These are phyloP conservation scores for Solanum lycopersicoides DNA, from an alignment of 257 asterid genomes.

Conservation along the genomic window DNA sequence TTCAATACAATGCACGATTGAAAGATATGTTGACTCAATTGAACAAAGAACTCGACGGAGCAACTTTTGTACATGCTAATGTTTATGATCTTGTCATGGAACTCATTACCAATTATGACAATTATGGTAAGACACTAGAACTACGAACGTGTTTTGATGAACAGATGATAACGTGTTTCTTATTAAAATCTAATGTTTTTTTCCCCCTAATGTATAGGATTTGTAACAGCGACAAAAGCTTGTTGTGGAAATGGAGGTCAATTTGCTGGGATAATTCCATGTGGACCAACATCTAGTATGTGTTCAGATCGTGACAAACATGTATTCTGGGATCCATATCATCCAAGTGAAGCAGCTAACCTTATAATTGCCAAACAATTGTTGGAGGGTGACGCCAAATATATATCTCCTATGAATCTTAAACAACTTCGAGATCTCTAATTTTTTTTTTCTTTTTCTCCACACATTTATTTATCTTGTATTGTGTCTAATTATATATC, in stretches of 20 bases:
- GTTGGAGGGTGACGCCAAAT: constrained; percentile 54
- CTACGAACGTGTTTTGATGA: neutral
- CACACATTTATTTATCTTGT: neutral
- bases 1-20: constrained; percentile 57
- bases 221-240: constrained; percentile 49
- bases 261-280: constrained; percentile 73
- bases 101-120: constrained; percentile 56
- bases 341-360: constrained; percentile 90
- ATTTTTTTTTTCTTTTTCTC: neutral
- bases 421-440: constrained; percentile 63
- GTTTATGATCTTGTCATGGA: constrained; percentile 91
- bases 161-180: neutral
- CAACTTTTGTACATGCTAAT: constrained; percentile 71
- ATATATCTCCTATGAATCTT: constrained; percentile 61
- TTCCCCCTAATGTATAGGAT: constrained; percentile 29
- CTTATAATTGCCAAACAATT: constrained; percentile 68
- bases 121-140: constrained; percentile 35
- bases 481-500: neutral
- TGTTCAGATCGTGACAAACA: constrained; percentile 63
- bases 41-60: constrained; percentile 48
- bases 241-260: constrained; percentile 95
- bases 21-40: constrained; percentile 52
- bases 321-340: constrained; percentile 94
- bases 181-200: neutral
- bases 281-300: constrained; percentile 81